A percentile compares a stretch with the other conserved stretches of the same genome.
Evolutionary conservation across 2,329 filamentous ascomycete species (phyloP).

Genomic region (Biscogniauxia sp.): DNA sequence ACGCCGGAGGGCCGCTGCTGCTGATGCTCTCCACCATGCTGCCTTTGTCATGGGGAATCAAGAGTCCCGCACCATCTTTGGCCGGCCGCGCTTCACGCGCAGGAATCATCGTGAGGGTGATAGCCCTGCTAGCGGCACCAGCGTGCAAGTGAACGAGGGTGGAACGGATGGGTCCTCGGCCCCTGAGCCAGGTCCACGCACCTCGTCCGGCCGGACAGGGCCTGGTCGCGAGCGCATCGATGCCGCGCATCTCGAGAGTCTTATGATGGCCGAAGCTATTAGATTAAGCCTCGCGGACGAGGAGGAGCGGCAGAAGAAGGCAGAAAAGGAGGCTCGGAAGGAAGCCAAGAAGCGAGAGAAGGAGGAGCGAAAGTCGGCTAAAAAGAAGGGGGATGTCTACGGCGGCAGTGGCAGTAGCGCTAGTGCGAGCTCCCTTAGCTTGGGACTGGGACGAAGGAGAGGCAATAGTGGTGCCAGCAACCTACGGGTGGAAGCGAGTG

Average conservation of each 20-base stretch:
- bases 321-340: slow-evolving; percentile 77
- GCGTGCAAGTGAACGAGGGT: slow-evolving; percentile 20
- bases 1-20: slow-evolving; percentile 82
- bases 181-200: slow-evolving; percentile 35
- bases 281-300: slow-evolving; percentile 86
- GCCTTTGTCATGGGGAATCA: slow-evolving; percentile 81
- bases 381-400: slow-evolving; percentile 52
- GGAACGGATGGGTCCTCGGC: slow-evolving; percentile 27
- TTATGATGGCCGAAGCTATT: slow-evolving; percentile 99
- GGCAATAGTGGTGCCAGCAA: slow-evolving; percentile 61
- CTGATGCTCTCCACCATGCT: slow-evolving; percentile 90
- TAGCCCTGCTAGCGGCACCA: slow-evolving; percentile 25
- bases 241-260: slow-evolving; percentile 77
- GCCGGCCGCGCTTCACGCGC: slow-evolving; percentile 53
- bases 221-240: slow-evolving; percentile 28
- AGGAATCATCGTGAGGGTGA: slow-evolving; percentile 42
- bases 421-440: slow-evolving; percentile 63
- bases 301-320: slow-evolving; percentile 84
- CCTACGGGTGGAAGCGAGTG: slow-evolving; percentile 54
- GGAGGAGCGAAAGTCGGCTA: slow-evolving; percentile 74
- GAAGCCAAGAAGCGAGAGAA: slow-evolving; percentile 84
- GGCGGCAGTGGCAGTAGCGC: slow-evolving; percentile 46
- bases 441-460: slow-evolving; percentile 57
- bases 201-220: slow-evolving; percentile 28
- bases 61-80: slow-evolving; percentile 53